Conservation (phyloP, 2,329 filamentous ascomycete genomes). For the Aschersonia sp. region DNA sequence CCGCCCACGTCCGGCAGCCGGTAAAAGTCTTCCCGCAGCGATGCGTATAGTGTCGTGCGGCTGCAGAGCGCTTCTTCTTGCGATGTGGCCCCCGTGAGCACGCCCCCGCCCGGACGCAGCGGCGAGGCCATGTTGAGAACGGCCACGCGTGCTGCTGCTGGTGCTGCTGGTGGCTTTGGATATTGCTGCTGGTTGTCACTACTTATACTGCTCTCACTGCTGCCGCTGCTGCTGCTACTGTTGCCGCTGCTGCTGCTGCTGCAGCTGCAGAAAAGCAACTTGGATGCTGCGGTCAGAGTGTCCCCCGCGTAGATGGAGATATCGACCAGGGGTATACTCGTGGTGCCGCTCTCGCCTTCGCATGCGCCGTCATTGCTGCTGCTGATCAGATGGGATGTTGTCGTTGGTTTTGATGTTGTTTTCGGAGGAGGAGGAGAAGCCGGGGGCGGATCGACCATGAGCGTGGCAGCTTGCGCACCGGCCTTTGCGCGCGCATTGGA, state of each 20-base stretch:
- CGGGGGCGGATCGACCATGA: slow-evolving; percentile 19
- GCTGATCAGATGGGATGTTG: no score
- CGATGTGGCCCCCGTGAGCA: slow-evolving; percentile 41
- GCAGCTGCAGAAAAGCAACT: neutral
- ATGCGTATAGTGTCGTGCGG: slow-evolving; percentile 1
- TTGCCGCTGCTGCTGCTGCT: no score
- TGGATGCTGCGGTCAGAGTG: slow-evolving; percentile 34
- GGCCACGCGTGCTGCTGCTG: slow-evolving; percentile 21
- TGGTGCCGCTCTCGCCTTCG: no score
- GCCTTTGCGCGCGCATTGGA: slow-evolving; percentile 38
- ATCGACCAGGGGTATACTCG: neutral
- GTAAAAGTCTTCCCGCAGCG: slow-evolving; percentile 36
- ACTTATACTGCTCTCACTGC: no score
- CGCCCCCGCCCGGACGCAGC: slow-evolving; percentile 44
- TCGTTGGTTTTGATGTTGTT: no score
- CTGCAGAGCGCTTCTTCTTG: slow-evolving; percentile 50
- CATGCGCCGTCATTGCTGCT: no score
- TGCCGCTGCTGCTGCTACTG: no score
- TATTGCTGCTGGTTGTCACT: no score
- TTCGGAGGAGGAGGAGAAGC: neutral
- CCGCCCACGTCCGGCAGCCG: slow-evolving; percentile 42
- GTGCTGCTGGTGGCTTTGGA: no score
- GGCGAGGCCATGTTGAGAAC: slow-evolving; percentile 52
- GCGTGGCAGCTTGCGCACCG: slow-evolving; percentile 36
- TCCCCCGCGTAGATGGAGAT: slow-evolving; percentile 34